Evolutionary conservation across 1,139 yeast genomes (phyloP).

Genomic region (Blastobotrys serpentis): DNA sequence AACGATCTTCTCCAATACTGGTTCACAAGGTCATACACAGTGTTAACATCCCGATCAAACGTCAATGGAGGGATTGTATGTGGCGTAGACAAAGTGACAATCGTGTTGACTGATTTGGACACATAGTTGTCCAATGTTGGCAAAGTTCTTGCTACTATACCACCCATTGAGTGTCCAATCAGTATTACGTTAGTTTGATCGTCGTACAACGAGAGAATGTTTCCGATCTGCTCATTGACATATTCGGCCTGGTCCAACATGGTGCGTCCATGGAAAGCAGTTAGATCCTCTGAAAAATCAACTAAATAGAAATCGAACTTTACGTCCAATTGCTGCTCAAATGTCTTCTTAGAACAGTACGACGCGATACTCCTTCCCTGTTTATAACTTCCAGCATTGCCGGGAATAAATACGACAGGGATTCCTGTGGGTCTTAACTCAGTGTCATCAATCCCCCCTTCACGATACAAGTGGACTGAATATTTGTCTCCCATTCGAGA

Average conservation of each 20-base stretch:
- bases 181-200: conserved; percentile 63
- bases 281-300: conserved; percentile 92
- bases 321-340: conserved; percentile 13
- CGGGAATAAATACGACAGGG: conserved; percentile 92
- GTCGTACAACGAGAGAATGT: conserved; percentile 65
- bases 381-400: conserved; percentile 92
- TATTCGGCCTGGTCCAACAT: conserved; percentile 93
- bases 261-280: conserved; percentile 95
- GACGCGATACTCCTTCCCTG: conserved; percentile 95
- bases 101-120: conserved; percentile 73
- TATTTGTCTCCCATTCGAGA: conserved; percentile 77
- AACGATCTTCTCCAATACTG: conserved; percentile 76
- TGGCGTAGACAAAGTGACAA: conserved; percentile 86
- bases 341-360: conserved; percentile 40
- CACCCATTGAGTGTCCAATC: conserved; percentile 97
- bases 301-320: conserved; percentile 63
- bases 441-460: conserved; percentile 42
- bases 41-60: conserved; percentile 83
- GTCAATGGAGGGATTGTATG: conserved; percentile 95
- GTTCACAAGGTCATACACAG: conserved; percentile 71
- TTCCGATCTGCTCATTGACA: conserved; percentile 79
- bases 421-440: conserved; percentile 57
- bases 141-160: conserved; percentile 83
- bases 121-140: conserved; percentile 74
- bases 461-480: conserved; percentile 75